Evolutionary conservation across 2,329 filamentous ascomycete species (phyloP), one percentile per base, ranked within the genome.

Genomic region (Neofusicoccum umdonicola): DNA sequence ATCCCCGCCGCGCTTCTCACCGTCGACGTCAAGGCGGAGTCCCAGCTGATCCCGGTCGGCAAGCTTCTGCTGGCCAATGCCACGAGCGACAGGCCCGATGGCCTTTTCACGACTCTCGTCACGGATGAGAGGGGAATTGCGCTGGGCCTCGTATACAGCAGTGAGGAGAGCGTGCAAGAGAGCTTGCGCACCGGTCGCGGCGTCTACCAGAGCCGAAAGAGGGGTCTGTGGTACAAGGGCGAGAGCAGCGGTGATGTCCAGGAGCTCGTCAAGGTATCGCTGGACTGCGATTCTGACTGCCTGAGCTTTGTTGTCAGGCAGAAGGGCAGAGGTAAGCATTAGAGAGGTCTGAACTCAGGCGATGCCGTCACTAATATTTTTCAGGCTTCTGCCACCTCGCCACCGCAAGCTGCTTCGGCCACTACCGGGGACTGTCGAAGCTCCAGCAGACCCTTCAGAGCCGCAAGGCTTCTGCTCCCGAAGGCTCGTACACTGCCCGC

Each of bases 191-290:
- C 92, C 7, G 88, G 89, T 19, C 84, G 85, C 12, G 93, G 95
- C 37, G 94, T 98, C 42, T 99, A 99, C 77, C 93, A 97, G 79
- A 98, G 94, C 81, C 86, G 95, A 61, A 98, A 97, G 82, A 87
- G 95, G 50, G 95, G 95, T 0, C 80, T 99, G 34, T 99, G 95
- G 95, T 90, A 96, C 78, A 99, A 99, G 81, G 95, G 95, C 5
- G 91, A 93, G 61, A 95, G 90, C 8, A 98, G 94, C 62, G 95
- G 95, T 13, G 93, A 98, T 76, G 92, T 91, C 12, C 95, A 99
- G 77, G 89, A 97, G 76, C 83, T 99, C 58, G 83, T 98, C 22
- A 88, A 88, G 65, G 85, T 99, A 68, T 90, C 90, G 0, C 83
- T 96, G 62, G 95, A 99, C 78, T 99, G 95, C 77, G 95, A 99